A percentile compares a stretch with the other conserved stretches of the same genome.
These are phyloP conservation scores for Laguncularia racemosa DNA, from an alignment of 345 rosid species.

Conservation along the genomic window DNA sequence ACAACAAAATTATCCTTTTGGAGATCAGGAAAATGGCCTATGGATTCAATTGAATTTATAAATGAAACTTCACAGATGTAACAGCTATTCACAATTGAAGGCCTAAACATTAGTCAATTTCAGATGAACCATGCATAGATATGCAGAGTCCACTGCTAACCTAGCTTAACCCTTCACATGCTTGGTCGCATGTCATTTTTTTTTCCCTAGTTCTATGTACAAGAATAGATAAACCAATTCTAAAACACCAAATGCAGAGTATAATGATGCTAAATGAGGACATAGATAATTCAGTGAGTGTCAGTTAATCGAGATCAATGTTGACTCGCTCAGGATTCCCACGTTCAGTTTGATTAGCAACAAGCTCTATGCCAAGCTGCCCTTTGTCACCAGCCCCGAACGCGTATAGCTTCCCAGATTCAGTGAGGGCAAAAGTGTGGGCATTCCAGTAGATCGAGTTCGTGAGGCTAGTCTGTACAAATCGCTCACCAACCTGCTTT, in stretches of 20 bases:
- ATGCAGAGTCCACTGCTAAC: conserved; percentile 25
- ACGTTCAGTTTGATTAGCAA: conserved; percentile 61
- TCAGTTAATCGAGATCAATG: conserved; percentile 53
- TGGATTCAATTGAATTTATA: conserved; percentile 12
- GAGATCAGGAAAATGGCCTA: neutral
- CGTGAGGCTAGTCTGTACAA: conserved; percentile 87
- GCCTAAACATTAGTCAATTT: conserved; percentile 18
- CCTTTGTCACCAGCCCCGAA: conserved; percentile 96
- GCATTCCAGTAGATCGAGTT: conserved; percentile 76
- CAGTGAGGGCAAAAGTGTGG: conserved; percentile 84
- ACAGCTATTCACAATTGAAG: conserved; percentile 34
- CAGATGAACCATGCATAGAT: conserved; percentile 7
- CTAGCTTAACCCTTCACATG: conserved; percentile 18
- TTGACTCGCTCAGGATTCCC: conserved; percentile 66
- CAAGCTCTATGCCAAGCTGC: conserved; percentile 75
- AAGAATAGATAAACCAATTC: conserved; percentile 25
- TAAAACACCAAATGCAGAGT: conserved; percentile 30
- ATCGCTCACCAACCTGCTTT: conserved; percentile 62
- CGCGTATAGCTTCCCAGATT: conserved; percentile 76
- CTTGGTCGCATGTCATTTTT: neutral
- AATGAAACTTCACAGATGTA: conserved; percentile 25
- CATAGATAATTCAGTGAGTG: neutral
- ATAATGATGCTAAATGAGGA: conserved; percentile 5
- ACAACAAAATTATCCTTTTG: neutral
- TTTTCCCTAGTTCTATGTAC: conserved; percentile 42